Evolutionary conservation across 2,329 filamentous ascomycete genomes (phyloP).

Genomic region (Daldinia sp.): DNA sequence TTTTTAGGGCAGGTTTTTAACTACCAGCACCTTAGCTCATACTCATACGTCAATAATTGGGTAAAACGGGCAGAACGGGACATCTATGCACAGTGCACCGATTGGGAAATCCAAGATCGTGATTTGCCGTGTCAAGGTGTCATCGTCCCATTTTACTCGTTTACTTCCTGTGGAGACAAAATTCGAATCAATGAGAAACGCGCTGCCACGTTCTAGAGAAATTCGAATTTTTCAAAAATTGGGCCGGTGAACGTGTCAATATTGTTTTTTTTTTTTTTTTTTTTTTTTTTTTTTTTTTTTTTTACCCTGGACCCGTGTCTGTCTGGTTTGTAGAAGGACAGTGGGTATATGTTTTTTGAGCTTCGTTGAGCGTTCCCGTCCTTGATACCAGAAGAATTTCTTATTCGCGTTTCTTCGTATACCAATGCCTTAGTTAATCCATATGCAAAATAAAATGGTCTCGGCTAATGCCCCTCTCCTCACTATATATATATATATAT

Average conservation of each 20-base stretch:
- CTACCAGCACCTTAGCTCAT: not conserved
- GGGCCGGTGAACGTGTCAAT: constrained; percentile 5
- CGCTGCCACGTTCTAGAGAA: constrained; percentile 7
- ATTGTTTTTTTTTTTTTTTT: not conserved
- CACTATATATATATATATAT: not conserved
- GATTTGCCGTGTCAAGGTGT: constrained; percentile 32
- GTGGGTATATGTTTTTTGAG: not conserved
- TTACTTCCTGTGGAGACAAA: constrained; percentile 25
- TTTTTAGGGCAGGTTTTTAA: not conserved
- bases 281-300: not conserved
- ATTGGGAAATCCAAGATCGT: constrained; percentile 25
- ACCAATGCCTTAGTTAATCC: too few species aligned
- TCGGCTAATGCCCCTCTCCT: not conserved
- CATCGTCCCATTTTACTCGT: constrained; percentile 39
- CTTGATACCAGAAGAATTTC: not conserved
- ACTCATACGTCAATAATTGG: constrained; percentile 17
- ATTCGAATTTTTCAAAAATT: constrained; percentile 9
- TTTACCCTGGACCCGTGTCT: not conserved
- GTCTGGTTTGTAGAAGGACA: not conserved
- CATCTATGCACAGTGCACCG: constrained; percentile 24
- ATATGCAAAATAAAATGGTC: not conserved
- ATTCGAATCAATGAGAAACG: constrained; percentile 20
- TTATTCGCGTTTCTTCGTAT: not conserved
- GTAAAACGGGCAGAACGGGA: constrained; percentile 11
- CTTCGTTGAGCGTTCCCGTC: not conserved